phyloP scores from a whole-genome alignment of 208 protist genomes.

The Wallacemonas collosoma region DNA sequence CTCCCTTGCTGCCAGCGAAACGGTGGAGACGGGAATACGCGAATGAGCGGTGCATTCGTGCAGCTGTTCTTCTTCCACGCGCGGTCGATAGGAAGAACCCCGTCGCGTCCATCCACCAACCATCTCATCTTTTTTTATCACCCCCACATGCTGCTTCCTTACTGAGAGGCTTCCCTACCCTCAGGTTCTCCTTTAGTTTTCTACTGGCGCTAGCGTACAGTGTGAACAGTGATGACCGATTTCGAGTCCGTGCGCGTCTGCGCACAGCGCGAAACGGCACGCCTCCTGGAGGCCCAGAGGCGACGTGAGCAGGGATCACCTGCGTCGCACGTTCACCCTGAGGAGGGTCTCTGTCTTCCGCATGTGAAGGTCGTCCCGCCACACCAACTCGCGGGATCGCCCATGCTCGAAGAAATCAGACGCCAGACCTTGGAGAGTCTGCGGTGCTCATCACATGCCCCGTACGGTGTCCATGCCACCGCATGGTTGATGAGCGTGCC shows the following conservation, averaged over 20 bases:
- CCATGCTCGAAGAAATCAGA: constrained; percentile 2
- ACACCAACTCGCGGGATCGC: neutral
- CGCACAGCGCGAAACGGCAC: constrained; percentile 3
- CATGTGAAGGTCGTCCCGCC: constrained; percentile 16
- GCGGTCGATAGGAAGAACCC: too few relatives aligned
- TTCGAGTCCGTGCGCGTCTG: neutral
- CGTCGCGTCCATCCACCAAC: too few relatives aligned
- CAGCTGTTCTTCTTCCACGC: too few relatives aligned
- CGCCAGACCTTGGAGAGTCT: neutral
- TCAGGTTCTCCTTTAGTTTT: neutral
- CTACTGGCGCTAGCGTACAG: neutral
- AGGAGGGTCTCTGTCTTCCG: constrained; percentile 1
- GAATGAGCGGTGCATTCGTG: too few relatives aligned
- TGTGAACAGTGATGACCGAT: neutral
- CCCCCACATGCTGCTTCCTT: too few relatives aligned
- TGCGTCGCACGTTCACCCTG: neutral
- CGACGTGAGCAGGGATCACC: neutral
- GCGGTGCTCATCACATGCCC: neutral
- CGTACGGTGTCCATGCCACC: neutral
- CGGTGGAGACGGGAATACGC: too few relatives aligned
- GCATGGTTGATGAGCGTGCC: constrained; percentile 74
- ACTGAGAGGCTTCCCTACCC: too few relatives aligned
- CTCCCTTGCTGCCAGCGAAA: too few relatives aligned
- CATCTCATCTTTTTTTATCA: too few relatives aligned
- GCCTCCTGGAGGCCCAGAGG: neutral